These are phyloP conservation scores for Fusarium sp. DNA, from an alignment of 2,329 filamentous ascomycete genomes.

Conservation along the genomic window DNA sequence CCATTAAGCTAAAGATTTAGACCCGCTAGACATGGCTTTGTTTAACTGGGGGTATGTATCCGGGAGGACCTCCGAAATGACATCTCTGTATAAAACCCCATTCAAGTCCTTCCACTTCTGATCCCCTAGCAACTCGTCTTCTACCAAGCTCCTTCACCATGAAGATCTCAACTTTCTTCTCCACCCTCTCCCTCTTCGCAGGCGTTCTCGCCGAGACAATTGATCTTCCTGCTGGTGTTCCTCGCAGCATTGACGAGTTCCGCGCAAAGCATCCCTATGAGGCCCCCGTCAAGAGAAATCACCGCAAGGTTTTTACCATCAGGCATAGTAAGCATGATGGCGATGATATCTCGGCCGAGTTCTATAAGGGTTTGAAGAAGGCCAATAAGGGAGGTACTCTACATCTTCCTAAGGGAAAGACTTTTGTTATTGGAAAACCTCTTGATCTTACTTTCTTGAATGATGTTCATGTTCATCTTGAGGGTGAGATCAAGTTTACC, in stretches of 20 bases:
- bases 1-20: background rate
- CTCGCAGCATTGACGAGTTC: slow-evolving; percentile 45
- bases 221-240: slow-evolving; percentile 45
- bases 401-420: slow-evolving; percentile 42
- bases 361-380: slow-evolving; percentile 42
- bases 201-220: slow-evolving; percentile 37
- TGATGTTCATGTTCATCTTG: slow-evolving; percentile 45
- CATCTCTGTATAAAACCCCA: slow-evolving; percentile 27
- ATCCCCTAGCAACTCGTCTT: slow-evolving; percentile 3
- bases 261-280: slow-evolving; percentile 42
- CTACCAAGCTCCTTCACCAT: slow-evolving; percentile 22
- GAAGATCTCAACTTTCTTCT: slow-evolving; percentile 43
- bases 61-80: slow-evolving; percentile 19
- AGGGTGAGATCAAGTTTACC: slow-evolving; percentile 48
- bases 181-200: slow-evolving; percentile 35
- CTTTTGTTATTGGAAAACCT: slow-evolving; percentile 45
- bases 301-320: slow-evolving; percentile 40
- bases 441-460: slow-evolving; percentile 43
- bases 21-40: background rate
- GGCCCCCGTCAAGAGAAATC: slow-evolving; percentile 12
- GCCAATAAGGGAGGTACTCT: slow-evolving; percentile 44
- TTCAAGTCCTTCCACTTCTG: background rate
- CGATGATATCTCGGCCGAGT: slow-evolving; percentile 43
- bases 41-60: slow-evolving; percentile 13
- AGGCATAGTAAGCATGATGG: slow-evolving; percentile 37